Base-by-base conservation (phyloP, 2,329 filamentous ascomycete species). In the Trichoderma afroharzianum region DNA sequence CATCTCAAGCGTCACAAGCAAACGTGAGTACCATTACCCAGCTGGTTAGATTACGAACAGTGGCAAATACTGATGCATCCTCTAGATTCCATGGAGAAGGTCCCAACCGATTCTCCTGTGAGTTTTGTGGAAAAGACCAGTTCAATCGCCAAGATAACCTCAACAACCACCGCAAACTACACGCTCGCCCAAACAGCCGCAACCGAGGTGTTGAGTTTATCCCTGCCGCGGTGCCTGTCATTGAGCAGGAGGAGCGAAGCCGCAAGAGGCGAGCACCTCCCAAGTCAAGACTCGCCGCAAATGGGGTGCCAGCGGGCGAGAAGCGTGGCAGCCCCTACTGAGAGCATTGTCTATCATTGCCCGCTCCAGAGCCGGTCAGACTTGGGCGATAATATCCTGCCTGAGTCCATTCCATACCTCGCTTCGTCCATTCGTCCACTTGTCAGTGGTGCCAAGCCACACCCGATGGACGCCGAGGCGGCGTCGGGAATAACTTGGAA, bases 1-100 rank as follows among this genome's bases (percentile, higher is more conserved):
- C 87, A 89, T 73, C 78, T 88, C 21, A 88, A 88, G 79, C 82
- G 87, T 32, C 87, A 89, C 76, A 81, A 84, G 66, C 82, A 82
- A 68, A 85, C 85, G 86, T 88, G 76, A 81, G 85, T 82, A 39
- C 36, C 7, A 33, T 66, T 4, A 33, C 21, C 39, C 2, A 43
- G 5, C 15, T 24, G 11, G 11, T 18, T 30, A 30, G 3, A 18
- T 18, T 11, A n/a, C 12, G 15, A n/a, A 50, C 30, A 30, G 18
- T 9, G 12, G 28, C 21, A 63, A 47, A 4, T 28, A 33, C 15
- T 47, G 61, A 63, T 70, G 50, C 1, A 9, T 7, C 3, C 14
- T 33, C 58, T 33, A 81, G 80, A 61, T 81, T 79, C 61, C 81
- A 82, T 47, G 81, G 81, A 7, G 81, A 82, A 68, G 81, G 81